Conservation (phyloP, 192 early-diverging fungal species). For the Gryganskiella cystojenkinii region DNA sequence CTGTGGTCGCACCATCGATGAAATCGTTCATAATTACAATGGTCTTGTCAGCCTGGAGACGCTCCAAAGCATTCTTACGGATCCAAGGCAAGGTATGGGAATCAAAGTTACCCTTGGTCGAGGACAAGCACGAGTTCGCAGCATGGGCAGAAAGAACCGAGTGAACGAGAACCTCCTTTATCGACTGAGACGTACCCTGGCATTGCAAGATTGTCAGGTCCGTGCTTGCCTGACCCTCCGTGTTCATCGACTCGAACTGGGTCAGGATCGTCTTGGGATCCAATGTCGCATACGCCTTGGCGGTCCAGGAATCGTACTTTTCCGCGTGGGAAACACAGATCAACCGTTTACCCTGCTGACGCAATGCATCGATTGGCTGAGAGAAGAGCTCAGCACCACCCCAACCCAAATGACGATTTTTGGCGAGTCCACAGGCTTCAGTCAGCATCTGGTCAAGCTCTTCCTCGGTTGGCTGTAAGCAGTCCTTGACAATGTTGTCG, state of each 20-base stretch:
- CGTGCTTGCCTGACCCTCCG: conserved; percentile 18
- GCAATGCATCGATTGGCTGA: conserved; percentile 19
- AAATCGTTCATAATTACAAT: conserved; percentile 41
- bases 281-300: conserved; percentile 23
- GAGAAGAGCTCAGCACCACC: conserved; percentile 24
- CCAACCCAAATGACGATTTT: neutral
- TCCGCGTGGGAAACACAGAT: conserved; percentile 25
- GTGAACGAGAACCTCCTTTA: conserved; percentile 37
- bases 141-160: conserved; percentile 16
- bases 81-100: conserved; percentile 40
- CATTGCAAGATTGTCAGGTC: conserved; percentile 31
- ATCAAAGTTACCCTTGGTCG: conserved; percentile 30
- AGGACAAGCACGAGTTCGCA: conserved; percentile 29
- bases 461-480: conserved; percentile 9
- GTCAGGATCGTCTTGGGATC: conserved; percentile 12
- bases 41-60: conserved; percentile 20
- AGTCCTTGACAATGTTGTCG: conserved; percentile 22
- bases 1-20: conserved; percentile 34
- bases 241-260: conserved; percentile 29
- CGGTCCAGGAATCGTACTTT: conserved; percentile 35
- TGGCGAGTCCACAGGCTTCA: conserved; percentile 6
- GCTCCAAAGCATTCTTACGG: conserved; percentile 25
- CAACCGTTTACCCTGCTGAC: conserved; percentile 2
- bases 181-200: conserved; percentile 35
- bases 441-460: conserved; percentile 13